phyloP scores from a whole-genome alignment of 257 asterid species.

The Scutellaria barbata region DNA sequence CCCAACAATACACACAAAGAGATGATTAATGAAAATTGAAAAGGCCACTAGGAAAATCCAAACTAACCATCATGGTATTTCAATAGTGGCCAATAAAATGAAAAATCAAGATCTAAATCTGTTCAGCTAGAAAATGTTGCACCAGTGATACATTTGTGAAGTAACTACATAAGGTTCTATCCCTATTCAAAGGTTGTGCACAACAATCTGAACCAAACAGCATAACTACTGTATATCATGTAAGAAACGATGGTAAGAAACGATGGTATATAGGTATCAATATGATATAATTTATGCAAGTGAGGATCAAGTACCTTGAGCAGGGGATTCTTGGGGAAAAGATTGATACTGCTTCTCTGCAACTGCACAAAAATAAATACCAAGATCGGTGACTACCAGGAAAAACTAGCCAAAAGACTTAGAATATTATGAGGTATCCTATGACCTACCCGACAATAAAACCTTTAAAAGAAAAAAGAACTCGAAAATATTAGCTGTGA shows the following conservation, averaged over 20 bases:
- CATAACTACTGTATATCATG: not conserved
- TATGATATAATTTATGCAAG: not conserved
- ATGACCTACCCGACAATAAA: not conserved
- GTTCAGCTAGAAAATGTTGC: not conserved
- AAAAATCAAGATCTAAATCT: not conserved
- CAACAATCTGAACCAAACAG: not conserved
- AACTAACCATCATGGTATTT: not conserved
- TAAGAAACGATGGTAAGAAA: slow-evolving; percentile 13
- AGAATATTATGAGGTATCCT: not conserved
- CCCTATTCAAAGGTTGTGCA: not conserved
- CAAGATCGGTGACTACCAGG: not conserved
- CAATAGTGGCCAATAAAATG: not conserved
- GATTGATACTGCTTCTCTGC: slow-evolving; percentile 69
- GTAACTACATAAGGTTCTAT: not conserved
- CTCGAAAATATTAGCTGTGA: not conserved
- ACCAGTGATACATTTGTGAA: not conserved
- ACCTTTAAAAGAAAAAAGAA: not conserved
- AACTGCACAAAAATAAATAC: slow-evolving; percentile 31
- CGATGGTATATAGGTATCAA: slow-evolving; percentile 5
- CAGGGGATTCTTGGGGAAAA: slow-evolving; percentile 51
- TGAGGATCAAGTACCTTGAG: slow-evolving; percentile 51
- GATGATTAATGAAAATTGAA: too few species aligned
- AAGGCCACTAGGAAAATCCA: not conserved
- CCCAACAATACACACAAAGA: too few species aligned
- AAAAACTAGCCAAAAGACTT: too few species aligned